phyloP scores from a whole-genome alignment of 148 eudicot genomes.

The Chenopodium suecicum region DNA sequence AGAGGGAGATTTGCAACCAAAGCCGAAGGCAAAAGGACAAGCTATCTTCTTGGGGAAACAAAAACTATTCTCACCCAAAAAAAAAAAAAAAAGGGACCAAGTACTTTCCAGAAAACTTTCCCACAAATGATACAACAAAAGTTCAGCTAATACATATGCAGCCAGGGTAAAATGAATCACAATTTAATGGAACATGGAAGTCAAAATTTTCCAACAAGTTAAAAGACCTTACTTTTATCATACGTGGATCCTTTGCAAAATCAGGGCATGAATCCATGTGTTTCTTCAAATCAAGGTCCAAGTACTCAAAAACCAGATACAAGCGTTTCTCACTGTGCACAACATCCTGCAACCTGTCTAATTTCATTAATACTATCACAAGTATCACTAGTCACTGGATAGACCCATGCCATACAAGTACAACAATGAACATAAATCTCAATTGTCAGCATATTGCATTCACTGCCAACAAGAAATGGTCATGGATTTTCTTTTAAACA shows the following conservation, averaged over 20 bases:
- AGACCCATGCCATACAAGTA: not conserved
- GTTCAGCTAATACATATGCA: not conserved
- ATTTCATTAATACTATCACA: conserved; percentile 6
- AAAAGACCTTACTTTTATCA: conserved; percentile 61
- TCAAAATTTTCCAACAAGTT: conserved; percentile 11
- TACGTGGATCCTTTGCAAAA: conserved; percentile 75
- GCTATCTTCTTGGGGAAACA: not conserved
- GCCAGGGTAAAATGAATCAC: not conserved
- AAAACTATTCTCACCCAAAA: not conserved
- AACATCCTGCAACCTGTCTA: conserved; percentile 85
- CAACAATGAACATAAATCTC: not conserved
- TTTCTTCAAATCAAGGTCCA: conserved; percentile 94
- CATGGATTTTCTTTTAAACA: not conserved
- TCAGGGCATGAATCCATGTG: conserved; percentile 97
- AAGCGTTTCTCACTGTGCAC: conserved; percentile 93
- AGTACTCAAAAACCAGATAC: conserved; percentile 94
- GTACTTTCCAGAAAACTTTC: not conserved
- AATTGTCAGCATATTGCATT: not conserved
- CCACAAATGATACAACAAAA: not conserved
- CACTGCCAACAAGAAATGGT: not conserved
- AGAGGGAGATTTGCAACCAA: not conserved
- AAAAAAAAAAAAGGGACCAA: conserved; percentile 2
- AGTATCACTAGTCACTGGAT: not conserved
- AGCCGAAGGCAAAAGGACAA: not conserved
- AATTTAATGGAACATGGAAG: not conserved